Base-by-base conservation (phyloP, 148 eudicot species). In the Camellia japonica region DNA sequence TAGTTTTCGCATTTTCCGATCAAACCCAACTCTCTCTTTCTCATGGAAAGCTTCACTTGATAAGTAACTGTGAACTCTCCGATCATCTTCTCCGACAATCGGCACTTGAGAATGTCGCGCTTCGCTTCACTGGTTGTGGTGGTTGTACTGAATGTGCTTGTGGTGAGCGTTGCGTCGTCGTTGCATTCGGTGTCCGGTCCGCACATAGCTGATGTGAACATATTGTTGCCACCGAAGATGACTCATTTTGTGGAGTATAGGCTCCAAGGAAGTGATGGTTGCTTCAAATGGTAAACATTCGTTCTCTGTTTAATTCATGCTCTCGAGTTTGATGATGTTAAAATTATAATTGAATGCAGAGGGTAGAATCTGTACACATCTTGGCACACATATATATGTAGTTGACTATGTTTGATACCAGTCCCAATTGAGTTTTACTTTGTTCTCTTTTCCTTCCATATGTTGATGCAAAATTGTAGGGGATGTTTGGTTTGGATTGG, bases 141-240 rank as follows among this genome's bases (percentile, higher is more conserved):
- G 58, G 47, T 52, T 69, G 49, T 56, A 58, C 65, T 47, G 55
- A 42, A 75, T 79, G 72, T 11, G 70, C 4, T 30, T 30, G 38
- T 55, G 73, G 69, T 67, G 65, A 76, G 76, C 78, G 52, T 20
- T 2, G 52, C 58, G 64, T 18, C 59, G 80, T 59, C 76, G 82
- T 69, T 75, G 52, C 71, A 76, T 15, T 74, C 76, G 58, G 47
- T 71, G 38, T 76, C 93, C 67, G 98, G 98, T 13, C 98, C 98
- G 15, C 98, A 94, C 88, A 85, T 94, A 67, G 89, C 93, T 9
- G 97, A 91, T 75, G 97, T 94, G 68, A 92, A 94, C 88, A 91
- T 94, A 51, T 82, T 94, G 54, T 77, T 94, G 78, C 98, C 98
- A 0, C 98, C 98, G 63, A 91, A 80, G 77, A 92, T 94, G 93